phyloP scores from a whole-genome alignment of 164 flowering plant genomes.

The Berberis thunbergii region DNA sequence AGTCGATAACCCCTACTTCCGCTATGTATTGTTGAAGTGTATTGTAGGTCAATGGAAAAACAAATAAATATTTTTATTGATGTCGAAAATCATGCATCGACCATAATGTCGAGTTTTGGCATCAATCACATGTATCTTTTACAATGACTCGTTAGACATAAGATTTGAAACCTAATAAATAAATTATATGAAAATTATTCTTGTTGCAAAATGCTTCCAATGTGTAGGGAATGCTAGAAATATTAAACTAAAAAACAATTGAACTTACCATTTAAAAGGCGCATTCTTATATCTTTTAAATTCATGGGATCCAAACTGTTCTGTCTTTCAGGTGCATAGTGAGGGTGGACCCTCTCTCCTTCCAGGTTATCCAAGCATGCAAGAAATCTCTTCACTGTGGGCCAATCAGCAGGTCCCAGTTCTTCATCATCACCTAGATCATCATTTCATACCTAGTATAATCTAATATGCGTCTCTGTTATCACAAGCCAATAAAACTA shows the following conservation, averaged over 20 bases:
- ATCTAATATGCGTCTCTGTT: constrained; percentile 68
- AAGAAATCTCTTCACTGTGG: constrained; percentile 75
- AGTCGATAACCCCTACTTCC: too few species aligned
- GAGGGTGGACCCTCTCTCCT: constrained; percentile 52
- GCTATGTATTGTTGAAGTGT: too few species aligned
- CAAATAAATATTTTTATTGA: neutral
- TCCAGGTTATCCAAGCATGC: constrained; percentile 51
- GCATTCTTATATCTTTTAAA: constrained; percentile 61
- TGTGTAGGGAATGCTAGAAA: neutral
- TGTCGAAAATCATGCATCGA: too few species aligned
- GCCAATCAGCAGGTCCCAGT: constrained; percentile 93
- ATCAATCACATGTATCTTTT: too few species aligned
- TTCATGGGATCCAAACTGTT: constrained; percentile 38
- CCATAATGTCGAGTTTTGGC: too few species aligned
- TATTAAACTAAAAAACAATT: neutral
- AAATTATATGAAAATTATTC: too few species aligned
- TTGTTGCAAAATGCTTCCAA: too few species aligned
- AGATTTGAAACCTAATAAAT: too few species aligned
- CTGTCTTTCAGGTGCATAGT: constrained; percentile 38
- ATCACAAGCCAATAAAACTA: constrained; percentile 7
- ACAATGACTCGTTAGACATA: too few species aligned
- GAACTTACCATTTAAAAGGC: constrained; percentile 67
- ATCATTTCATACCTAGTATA: constrained; percentile 82
- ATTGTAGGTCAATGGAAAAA: too few species aligned
- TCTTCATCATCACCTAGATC: constrained; percentile 97